Percentiles rank a stretch among this genome's conserved stretches.
Conservation (phyloP, 257 asterid genomes). For the Henckelia pumila region DNA sequence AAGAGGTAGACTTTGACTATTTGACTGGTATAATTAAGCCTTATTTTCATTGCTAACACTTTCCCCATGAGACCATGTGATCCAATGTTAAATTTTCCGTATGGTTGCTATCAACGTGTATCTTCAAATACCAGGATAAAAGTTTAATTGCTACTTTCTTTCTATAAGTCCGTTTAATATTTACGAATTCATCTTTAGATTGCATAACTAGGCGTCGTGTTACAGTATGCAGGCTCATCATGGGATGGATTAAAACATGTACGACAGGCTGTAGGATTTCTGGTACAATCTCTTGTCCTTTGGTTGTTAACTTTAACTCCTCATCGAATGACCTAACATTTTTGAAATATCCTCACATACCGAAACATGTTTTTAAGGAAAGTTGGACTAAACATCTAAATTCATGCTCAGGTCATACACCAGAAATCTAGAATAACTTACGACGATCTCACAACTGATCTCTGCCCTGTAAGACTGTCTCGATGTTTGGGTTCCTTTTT, state of each 20-base stretch:
- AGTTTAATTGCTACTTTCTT: background rate
- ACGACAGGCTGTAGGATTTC: slow-evolving; percentile 73
- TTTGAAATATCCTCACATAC: slow-evolving; percentile 13
- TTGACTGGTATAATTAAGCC: slow-evolving; percentile 17
- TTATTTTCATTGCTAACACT: background rate
- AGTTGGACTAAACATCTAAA: slow-evolving; percentile 17
- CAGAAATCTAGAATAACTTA: slow-evolving; percentile 61
- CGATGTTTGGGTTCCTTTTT: background rate
- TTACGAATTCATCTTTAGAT: background rate
- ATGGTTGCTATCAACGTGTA: background rate
- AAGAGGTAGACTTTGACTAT: slow-evolving; percentile 46
- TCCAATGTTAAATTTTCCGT: background rate
- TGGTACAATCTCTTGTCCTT: slow-evolving; percentile 52
- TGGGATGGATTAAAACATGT: slow-evolving; percentile 65
- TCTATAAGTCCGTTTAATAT: slow-evolving; percentile 1
- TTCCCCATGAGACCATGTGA: background rate
- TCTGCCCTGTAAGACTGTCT: slow-evolving; percentile 63
- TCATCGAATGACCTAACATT: background rate
- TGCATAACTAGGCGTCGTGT: slow-evolving; percentile 15
- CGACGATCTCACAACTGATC: slow-evolving; percentile 70
- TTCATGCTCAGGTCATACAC: slow-evolving; percentile 56
- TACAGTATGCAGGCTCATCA: slow-evolving; percentile 63
- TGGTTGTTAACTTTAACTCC: background rate
- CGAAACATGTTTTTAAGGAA: too few species aligned
- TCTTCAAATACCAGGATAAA: background rate